Evolutionary conservation across 768 basidiomycete species (phyloP).

Genomic region (Phlebiopsis flavidoalba): DNA sequence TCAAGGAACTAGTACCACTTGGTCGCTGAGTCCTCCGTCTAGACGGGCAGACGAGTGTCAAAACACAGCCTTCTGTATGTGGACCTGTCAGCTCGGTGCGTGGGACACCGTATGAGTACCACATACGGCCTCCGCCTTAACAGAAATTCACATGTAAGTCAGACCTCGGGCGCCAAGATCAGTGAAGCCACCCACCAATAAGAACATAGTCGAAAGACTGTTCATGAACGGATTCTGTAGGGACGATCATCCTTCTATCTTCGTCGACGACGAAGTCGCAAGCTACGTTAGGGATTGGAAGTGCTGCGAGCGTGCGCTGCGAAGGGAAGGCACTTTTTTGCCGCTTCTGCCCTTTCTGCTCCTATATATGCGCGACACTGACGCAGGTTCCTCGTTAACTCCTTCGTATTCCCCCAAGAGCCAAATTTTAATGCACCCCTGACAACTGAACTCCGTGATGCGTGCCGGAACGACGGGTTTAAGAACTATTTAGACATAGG

Average conservation of each 20-base stretch:
- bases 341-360: neutral
- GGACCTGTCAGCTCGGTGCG: neutral
- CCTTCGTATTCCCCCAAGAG: neutral
- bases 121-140: neutral
- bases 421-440: neutral
- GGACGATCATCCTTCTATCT: neutral
- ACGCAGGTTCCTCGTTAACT: neutral
- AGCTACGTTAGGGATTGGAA: neutral
- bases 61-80: constrained; percentile 7
- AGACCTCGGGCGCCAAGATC: too few relatives aligned
- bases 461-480: neutral
- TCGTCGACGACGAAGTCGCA: neutral
- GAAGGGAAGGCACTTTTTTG: neutral
- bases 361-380: neutral
- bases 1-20: constrained; percentile 12
- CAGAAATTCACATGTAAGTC: too few relatives aligned
- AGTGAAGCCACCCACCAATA: constrained; percentile 2
- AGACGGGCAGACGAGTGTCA: constrained; percentile 12
- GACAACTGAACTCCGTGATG: neutral
- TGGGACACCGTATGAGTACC: neutral
- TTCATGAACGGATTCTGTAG: neutral
- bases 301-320: neutral
- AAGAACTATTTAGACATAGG: neutral
- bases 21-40: neutral
- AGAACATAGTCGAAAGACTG: constrained; percentile 11